These are phyloP conservation scores for Skeletonema grethae DNA, from an alignment of 108 stramenopile species.

Conservation along the genomic window DNA sequence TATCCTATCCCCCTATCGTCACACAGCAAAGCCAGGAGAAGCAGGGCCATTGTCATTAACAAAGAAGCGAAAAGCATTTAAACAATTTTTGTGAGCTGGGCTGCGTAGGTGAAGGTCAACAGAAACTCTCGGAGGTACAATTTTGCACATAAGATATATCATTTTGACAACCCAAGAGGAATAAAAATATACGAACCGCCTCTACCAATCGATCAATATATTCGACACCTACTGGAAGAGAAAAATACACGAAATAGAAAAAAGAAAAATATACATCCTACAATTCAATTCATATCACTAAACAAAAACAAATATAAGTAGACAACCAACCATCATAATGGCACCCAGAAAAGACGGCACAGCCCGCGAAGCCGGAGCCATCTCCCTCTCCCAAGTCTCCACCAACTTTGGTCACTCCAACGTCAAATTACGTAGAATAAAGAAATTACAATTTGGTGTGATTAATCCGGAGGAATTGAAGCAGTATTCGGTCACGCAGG, in stretches of 20 bases:
- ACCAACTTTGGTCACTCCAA: slow-evolving; percentile 95
- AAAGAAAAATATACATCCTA: background rate
- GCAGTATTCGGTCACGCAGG: slow-evolving; percentile 94
- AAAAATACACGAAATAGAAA: background rate
- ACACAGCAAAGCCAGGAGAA: background rate
- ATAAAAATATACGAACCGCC: background rate
- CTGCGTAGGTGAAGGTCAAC: background rate
- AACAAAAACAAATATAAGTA: background rate
- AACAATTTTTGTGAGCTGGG: background rate
- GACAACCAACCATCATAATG: slow-evolving; percentile 15
- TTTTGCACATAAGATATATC: background rate
- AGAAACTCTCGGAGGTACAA: background rate
- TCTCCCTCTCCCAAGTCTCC: slow-evolving; percentile 75
- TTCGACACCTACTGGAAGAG: background rate
- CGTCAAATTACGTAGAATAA: slow-evolving; percentile 86
- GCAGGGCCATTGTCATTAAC: background rate
- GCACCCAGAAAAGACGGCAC: slow-evolving; percentile 47
- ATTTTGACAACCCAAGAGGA: background rate
- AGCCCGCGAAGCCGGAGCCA: slow-evolving; percentile 72
- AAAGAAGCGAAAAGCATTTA: background rate
- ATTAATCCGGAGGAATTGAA: slow-evolving; percentile 95
- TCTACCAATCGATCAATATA: background rate
- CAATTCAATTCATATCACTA: background rate
- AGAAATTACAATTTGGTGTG: slow-evolving; percentile 97
- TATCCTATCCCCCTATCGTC: no score